These are phyloP conservation scores for Oryza officinalis DNA, from an alignment of 176 grass and related monocot genomes.

Conservation along the genomic window DNA sequence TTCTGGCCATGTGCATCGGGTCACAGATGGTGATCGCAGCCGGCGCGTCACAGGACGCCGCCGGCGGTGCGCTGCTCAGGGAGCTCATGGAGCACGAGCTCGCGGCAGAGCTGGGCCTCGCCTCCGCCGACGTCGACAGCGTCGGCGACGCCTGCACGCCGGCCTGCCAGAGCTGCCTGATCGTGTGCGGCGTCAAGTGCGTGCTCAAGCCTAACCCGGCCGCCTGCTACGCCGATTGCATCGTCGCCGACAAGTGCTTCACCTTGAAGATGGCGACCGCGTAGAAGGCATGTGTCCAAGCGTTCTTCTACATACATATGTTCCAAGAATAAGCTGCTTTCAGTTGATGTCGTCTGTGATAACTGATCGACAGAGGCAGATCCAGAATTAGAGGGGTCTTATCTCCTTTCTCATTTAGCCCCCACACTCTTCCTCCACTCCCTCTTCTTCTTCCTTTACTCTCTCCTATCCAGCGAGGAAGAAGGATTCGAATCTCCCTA, in stretches of 20 bases:
- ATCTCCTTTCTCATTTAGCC: too few species aligned
- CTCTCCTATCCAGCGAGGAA: too few species aligned
- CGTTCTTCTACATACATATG: too few species aligned
- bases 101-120: conserved; percentile 9
- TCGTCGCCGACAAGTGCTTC: conserved; percentile 15
- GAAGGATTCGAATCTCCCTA: too few species aligned
- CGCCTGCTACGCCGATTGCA: conserved; percentile 27
- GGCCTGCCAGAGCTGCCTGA: conserved; percentile 25
- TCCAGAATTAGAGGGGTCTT: too few species aligned
- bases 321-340: too few species aligned
- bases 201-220: background rate
- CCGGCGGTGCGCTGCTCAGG: background rate
- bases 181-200: conserved; percentile 11
- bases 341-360: too few species aligned
- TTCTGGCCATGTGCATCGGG: background rate
- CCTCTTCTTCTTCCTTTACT: too few species aligned
- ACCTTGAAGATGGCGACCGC: background rate
- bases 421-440: too few species aligned
- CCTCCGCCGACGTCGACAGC: background rate
- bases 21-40: background rate
- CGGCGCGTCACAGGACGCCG: background rate
- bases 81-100: background rate
- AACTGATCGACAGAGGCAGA: too few species aligned
- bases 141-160: background rate
- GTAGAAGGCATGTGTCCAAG: too few species aligned